Evolutionary conservation across 2,329 filamentous ascomycete species (phyloP).

Genomic region (Colletotrichum destructivum): DNA sequence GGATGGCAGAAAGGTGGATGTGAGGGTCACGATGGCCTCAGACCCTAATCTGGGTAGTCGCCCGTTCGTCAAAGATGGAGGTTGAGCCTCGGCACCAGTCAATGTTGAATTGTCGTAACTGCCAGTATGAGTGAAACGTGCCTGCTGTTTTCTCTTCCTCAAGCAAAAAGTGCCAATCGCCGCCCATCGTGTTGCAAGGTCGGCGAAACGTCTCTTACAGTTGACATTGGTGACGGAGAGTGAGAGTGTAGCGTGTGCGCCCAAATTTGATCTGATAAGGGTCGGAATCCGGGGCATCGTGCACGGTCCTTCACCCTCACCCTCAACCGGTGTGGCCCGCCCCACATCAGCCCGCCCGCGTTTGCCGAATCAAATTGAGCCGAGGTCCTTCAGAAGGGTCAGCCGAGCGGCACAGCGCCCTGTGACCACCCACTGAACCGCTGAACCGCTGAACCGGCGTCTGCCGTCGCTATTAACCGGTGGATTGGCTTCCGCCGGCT

Average conservation of each 20-base stretch:
- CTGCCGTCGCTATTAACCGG: conserved; percentile 2
- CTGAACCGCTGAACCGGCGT: neutral
- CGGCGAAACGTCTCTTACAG: neutral
- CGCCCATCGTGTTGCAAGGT: neutral
- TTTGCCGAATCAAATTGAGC: conserved; percentile 38
- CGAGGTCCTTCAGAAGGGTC: conserved; percentile 27
- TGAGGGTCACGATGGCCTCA: neutral
- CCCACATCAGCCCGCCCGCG: conserved; percentile 15
- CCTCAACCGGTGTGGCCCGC: neutral
- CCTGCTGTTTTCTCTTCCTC: neutral
- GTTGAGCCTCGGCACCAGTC: neutral
- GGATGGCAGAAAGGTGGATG: neutral
- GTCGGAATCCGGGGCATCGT: conserved; percentile 26
- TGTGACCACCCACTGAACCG: neutral
- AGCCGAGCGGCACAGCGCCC: neutral
- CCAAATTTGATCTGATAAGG: conserved; percentile 37
- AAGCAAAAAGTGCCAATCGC: neutral
- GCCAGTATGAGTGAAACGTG: no score
- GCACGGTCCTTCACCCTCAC: neutral
- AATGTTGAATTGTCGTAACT: no score
- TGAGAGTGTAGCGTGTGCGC: neutral
- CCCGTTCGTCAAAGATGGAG: neutral
- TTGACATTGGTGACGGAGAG: neutral
- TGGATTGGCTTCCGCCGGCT: conserved; percentile 8
- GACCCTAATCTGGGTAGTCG: neutral